Evolutionary conservation across 306 rosid species (phyloP), one percentile per base, ranked within the genome.

Genomic region (Sechiopsis laciniata): DNA sequence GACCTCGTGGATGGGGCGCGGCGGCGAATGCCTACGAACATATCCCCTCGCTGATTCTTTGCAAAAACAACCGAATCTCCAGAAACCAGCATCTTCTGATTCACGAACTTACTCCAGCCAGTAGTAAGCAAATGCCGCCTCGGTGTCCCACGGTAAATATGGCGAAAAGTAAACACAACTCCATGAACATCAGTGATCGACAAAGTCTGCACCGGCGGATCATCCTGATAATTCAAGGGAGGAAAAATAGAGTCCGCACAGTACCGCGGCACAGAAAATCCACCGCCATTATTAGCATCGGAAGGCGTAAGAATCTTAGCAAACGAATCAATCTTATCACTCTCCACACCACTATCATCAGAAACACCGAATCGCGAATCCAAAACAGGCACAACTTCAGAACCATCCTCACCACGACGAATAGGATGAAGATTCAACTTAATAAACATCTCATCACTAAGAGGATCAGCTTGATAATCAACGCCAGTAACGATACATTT

Each of bases 251-350:
- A 76, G 10, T 87, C 91, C 0, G 96, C 97, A 26, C 96, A 91
- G 77, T 19, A 86, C 74, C 89, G 84, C 26, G 97, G 97, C 4
- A 91, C 94, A 0, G 91, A 87, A 61, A 91, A 91, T 3, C 96
- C 94, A 2, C 96, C 97, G 7, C 97, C 96, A 67, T 91, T 91
- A 73, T 91, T 87, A 7, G 97, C 93, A 29, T 91, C 97, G 0
- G 97, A 91, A 1, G 88, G 81, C 6, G 96, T 89, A 10, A 89
- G 83, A 82, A 85, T 61, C 88, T 91, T 91, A 0, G 85, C 82
- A 73, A 82, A 89, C 8, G 93, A 79, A 0, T 57, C 80, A 4
- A 87, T 55, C 29, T 26, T 72, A 29, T 83, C 82, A 0, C 57
- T 78, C 0, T 80, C 72, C 10, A 20, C 78, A 8, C 1, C 67